These are phyloP conservation scores for Didymella arachidicola DNA, from an alignment of 2,329 filamentous ascomycete genomes.

Conservation along the genomic window DNA sequence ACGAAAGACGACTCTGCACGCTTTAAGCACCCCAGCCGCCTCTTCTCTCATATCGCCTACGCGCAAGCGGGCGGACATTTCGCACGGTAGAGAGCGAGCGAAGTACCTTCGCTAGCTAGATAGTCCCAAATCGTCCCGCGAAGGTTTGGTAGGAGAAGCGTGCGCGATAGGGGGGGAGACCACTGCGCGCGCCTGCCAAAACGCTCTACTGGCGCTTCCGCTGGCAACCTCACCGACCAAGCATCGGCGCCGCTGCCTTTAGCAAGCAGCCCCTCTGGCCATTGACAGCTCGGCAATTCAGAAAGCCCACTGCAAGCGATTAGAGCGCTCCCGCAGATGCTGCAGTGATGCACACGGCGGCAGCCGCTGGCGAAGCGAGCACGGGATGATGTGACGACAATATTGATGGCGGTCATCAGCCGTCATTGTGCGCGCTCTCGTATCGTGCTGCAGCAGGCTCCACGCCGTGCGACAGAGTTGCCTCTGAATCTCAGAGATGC, in stretches of 20 bases:
- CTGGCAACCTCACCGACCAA: slow-evolving; percentile 25
- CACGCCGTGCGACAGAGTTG: slow-evolving; percentile 10
- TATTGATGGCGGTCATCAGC: slow-evolving; percentile 26
- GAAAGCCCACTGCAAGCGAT: slow-evolving; percentile 20
- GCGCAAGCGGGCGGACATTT: slow-evolving; percentile 16
- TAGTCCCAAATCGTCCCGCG: slow-evolving; percentile 30
- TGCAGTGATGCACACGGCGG: slow-evolving; percentile 27
- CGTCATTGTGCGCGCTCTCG: slow-evolving; percentile 22
- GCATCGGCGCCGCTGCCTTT: slow-evolving; percentile 13
- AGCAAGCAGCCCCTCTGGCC: slow-evolving; percentile 8
- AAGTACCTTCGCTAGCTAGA: slow-evolving; percentile 14
- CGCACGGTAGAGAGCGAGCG: slow-evolving; percentile 20
- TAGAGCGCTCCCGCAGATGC: slow-evolving; percentile 25
- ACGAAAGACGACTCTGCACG: slow-evolving; percentile 39
- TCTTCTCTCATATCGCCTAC: slow-evolving; percentile 40
- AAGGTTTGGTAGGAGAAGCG: slow-evolving; percentile 19
- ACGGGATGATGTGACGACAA: slow-evolving; percentile 29
- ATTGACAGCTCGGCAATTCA: slow-evolving; percentile 25
- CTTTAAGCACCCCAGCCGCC: slow-evolving; percentile 34
- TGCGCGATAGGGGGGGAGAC: slow-evolving; percentile 27
- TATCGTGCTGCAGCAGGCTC: slow-evolving; percentile 16
- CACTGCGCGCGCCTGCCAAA: slow-evolving; percentile 32
- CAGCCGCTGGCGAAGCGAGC: slow-evolving; percentile 34
- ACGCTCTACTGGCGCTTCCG: slow-evolving; percentile 33
- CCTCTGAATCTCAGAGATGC: slow-evolving; percentile 1